phyloP scores from a whole-genome alignment of 441 rosid genomes.

The Melastoma candidum region DNA sequence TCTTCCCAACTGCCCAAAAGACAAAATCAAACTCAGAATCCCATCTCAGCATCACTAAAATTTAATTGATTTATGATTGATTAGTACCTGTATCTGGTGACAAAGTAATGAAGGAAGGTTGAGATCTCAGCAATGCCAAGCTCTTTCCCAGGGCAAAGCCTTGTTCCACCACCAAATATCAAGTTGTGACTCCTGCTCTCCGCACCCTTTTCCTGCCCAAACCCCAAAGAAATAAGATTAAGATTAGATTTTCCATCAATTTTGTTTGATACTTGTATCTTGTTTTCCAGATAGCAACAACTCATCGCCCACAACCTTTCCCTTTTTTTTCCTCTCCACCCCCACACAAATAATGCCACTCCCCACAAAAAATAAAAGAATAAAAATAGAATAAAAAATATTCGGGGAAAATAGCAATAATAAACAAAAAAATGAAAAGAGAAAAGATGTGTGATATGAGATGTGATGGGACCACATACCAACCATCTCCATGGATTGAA shows the following conservation, averaged over 20 bases:
- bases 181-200: conserved; percentile 24
- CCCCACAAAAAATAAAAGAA: not conserved
- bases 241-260: too few relatives aligned
- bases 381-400: not conserved
- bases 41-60: not conserved
- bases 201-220: conserved; percentile 18
- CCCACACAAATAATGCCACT: not conserved
- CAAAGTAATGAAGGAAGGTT: conserved; percentile 31
- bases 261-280: too few relatives aligned
- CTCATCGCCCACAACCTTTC: too few relatives aligned
- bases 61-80: too few relatives aligned
- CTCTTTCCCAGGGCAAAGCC: conserved; percentile 39
- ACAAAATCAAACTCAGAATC: not conserved
- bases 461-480: conserved; percentile 3
- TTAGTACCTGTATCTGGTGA: conserved; percentile 28
- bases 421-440: not conserved
- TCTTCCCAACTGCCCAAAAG: conserved; percentile 29
- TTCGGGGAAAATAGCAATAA: not conserved
- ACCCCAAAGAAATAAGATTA: too few relatives aligned
- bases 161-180: conserved; percentile 32
- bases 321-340: too few relatives aligned
- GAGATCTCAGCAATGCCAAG: conserved; percentile 24
- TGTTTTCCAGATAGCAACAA: too few relatives aligned
- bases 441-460: not conserved
- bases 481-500: conserved; percentile 50